Conservation (phyloP, 2,329 filamentous ascomycete genomes). For the Cryoendolithus antarcticus region DNA sequence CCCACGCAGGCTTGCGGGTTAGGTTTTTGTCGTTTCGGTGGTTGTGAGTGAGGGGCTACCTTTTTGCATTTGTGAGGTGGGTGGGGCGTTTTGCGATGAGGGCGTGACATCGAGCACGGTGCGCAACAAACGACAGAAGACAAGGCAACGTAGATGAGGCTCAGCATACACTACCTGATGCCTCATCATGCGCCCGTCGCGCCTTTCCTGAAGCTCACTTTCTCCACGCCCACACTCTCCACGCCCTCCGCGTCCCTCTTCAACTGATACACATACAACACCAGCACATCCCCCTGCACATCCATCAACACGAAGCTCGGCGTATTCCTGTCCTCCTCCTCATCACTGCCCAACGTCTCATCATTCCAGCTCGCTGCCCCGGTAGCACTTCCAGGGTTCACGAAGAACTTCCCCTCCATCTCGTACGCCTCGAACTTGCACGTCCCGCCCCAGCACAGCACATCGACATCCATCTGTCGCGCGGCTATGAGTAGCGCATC, state of each 20-base stretch:
- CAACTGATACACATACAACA: conserved; percentile 76
- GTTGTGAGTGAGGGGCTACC: too few species aligned
- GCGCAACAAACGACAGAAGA: too few species aligned
- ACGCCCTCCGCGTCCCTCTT: conserved; percentile 40
- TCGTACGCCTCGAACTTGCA: conserved; percentile 61
- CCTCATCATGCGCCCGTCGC: conserved; percentile 1
- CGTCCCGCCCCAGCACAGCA: conserved; percentile 57
- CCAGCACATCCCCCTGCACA: conserved; percentile 92
- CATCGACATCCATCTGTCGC: conserved; percentile 59
- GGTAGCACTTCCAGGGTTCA: conserved; percentile 57
- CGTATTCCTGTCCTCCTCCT: conserved; percentile 52
- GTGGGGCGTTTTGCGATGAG: too few species aligned
- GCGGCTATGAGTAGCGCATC: conserved; percentile 56
- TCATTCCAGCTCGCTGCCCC: conserved; percentile 50
- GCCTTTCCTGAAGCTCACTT: conserved; percentile 43
- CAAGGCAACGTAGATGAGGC: too few species aligned
- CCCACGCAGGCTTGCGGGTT: too few species aligned
- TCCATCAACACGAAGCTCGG: conserved; percentile 98
- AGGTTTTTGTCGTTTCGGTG: too few species aligned
- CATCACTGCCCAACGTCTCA: conserved; percentile 21
- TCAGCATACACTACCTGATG: too few species aligned
- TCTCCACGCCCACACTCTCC: conserved; percentile 43
- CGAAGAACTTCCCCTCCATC: conserved; percentile 60
- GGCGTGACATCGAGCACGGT: too few species aligned
- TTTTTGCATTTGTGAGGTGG: too few species aligned